Percentiles rank a stretch among this genome's conserved stretches.
Conservation (phyloP, 345 rosid genomes). For the Stellera chamaejasme region DNA sequence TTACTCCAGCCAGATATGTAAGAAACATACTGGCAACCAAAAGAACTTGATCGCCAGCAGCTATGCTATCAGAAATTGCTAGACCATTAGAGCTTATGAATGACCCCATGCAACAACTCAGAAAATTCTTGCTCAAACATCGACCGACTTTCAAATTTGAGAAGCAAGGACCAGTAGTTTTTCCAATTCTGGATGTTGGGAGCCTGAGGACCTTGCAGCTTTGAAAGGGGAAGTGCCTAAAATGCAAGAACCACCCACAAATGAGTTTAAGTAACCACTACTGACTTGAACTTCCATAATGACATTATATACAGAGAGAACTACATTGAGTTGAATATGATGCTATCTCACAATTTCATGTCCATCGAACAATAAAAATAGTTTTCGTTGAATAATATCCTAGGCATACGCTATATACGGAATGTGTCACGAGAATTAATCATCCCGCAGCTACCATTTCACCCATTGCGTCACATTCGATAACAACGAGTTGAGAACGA, state of each 20-base stretch:
- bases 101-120: constrained; percentile 39
- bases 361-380: no score
- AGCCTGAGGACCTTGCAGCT: constrained; percentile 23
- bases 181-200: constrained; percentile 17
- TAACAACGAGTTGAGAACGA: not conserved
- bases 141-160: constrained; percentile 23
- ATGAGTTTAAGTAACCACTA: not conserved
- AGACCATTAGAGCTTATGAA: constrained; percentile 44
- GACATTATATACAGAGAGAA: no score
- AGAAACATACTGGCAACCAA: constrained; percentile 63
- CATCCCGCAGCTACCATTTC: no score
- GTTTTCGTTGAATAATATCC: no score
- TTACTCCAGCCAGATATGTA: constrained; percentile 75
- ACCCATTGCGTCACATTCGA: no score
- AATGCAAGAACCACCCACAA: not conserved
- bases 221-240: constrained; percentile 28
- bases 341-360: no score
- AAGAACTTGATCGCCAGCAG: constrained; percentile 65
- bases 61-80: constrained; percentile 43
- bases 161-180: constrained; percentile 12
- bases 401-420: no score
- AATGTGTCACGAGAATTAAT: no score
- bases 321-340: no score
- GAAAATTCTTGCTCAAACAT: constrained; percentile 17
- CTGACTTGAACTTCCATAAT: no score